Conservation (phyloP, 305 asterid genomes). For the Fraxinus greggii region DNA sequence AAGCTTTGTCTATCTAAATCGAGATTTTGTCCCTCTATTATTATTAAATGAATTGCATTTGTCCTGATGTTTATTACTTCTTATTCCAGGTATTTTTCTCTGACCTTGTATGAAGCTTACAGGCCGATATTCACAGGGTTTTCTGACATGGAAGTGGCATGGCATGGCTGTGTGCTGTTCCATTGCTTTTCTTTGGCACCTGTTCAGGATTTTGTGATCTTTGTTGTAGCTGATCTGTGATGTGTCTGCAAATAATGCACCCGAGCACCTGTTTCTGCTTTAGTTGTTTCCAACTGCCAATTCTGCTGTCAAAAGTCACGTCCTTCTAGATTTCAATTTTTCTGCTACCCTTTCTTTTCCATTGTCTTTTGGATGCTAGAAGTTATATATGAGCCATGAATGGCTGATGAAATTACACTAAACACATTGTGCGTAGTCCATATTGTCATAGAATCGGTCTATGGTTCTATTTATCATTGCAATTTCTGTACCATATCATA, state of each 20-base stretch:
- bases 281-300: neutral
- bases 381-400: neutral
- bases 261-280: constrained; percentile 24
- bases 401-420: neutral
- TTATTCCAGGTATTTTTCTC: constrained; percentile 99
- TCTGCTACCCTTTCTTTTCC: neutral
- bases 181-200: constrained; percentile 36
- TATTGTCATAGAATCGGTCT: neutral
- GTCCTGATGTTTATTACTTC: constrained; percentile 60
- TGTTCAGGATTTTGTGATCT: constrained; percentile 31
- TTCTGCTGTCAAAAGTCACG: neutral
- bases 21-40: neutral
- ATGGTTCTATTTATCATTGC: neutral
- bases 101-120: constrained; percentile 95
- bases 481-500: neutral
- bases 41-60: constrained; percentile 5
- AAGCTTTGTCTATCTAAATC: constrained; percentile 14
- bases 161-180: constrained; percentile 47
- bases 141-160: constrained; percentile 43
- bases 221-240: constrained; percentile 24
- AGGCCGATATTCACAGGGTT: constrained; percentile 79
- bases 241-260: constrained; percentile 22
- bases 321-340: neutral
- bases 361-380: neutral
- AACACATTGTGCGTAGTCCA: neutral